Evolutionary conservation across 768 basidiomycete genomes (phyloP).

Genomic region (Hericium rajendrae): DNA sequence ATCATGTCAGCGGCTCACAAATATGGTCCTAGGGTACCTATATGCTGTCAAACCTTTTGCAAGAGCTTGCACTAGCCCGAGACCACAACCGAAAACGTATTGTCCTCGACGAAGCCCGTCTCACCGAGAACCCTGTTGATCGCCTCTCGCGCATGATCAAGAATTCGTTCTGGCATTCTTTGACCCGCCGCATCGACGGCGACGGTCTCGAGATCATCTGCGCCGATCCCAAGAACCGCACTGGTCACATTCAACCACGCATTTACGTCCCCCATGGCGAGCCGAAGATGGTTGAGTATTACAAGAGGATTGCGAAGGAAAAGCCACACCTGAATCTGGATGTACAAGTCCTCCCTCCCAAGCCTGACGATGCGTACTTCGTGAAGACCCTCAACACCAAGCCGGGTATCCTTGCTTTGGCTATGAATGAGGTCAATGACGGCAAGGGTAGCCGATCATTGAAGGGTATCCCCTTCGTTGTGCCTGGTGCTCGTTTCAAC

Average conservation of each 20-base stretch:
- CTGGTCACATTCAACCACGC: slow-evolving; percentile 78
- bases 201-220: slow-evolving; percentile 96
- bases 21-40: slow-evolving; percentile 69
- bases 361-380: slow-evolving; percentile 79
- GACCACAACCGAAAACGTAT: slow-evolving; percentile 94
- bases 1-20: no score
- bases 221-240: slow-evolving; percentile 96
- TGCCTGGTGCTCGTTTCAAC: slow-evolving; percentile 91
- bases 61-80: slow-evolving; percentile 92
- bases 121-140: slow-evolving; percentile 96
- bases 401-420: slow-evolving; percentile 88
- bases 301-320: slow-evolving; percentile 78
- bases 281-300: slow-evolving; percentile 92
- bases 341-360: slow-evolving; percentile 80
- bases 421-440: slow-evolving; percentile 88
- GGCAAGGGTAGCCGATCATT: slow-evolving; percentile 68
- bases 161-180: slow-evolving; percentile 95
- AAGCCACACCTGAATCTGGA: slow-evolving; percentile 93
- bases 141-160: slow-evolving; percentile 95
- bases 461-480: slow-evolving; percentile 94
- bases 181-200: slow-evolving; percentile 94
- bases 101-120: slow-evolving; percentile 95
- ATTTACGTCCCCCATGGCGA: slow-evolving; percentile 95
- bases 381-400: slow-evolving; percentile 92
- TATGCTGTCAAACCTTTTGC: slow-evolving; percentile 97